Base-by-base conservation (phyloP, 768 basidiomycete species). In the Lyophyllum semitale region DNA sequence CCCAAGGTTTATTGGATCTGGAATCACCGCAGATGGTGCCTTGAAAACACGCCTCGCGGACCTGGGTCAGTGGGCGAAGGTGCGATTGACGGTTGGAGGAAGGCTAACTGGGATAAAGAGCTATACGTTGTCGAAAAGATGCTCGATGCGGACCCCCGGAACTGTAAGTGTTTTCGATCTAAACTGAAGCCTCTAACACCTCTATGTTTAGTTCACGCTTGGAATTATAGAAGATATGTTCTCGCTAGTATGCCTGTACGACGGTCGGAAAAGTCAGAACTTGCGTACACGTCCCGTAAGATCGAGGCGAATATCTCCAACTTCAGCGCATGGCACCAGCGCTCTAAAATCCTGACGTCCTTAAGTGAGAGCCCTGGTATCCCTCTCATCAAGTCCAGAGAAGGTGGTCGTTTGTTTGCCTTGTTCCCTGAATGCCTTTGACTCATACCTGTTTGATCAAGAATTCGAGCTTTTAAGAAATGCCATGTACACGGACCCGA, bases 1-100 rank as follows among this genome's bases (percentile, higher is more conserved):
- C 97, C 97, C 13, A 99, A 98, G 68, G 88, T 97, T 18, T 99
- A 99, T 68, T 94, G 92, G 88, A 94, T 98, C 62, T 99, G 97
- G 97, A 98, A 95, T 67, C 95, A 99, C 64, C 85, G 97, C 35
- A 78, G 87, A 63, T 98, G 97, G 97, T 95, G 95, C 65, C 82
- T 99, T 1, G 88, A 90, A 68, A 84, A 88, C 51, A 82, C 96
- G 11, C 95, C 96, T 0, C 76, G 80, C 49, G 89, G 87, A 1
- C 92, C 93, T 0, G 76, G 73, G 26, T 63, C 68, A 1, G 73
- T 75, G 45, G 71, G 69, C 0, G 75, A 77, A n/a, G 71, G 68
- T 1, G 77, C 83, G 50, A 64, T 70, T 9, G 61, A 79, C 46
- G 81, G 77, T n/a, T 98, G 95, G 95, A 85, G 82, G 63, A 84